Evolutionary conservation across 768 basidiomycete species (phyloP).

Genomic region (Kondoa subrosea): DNA sequence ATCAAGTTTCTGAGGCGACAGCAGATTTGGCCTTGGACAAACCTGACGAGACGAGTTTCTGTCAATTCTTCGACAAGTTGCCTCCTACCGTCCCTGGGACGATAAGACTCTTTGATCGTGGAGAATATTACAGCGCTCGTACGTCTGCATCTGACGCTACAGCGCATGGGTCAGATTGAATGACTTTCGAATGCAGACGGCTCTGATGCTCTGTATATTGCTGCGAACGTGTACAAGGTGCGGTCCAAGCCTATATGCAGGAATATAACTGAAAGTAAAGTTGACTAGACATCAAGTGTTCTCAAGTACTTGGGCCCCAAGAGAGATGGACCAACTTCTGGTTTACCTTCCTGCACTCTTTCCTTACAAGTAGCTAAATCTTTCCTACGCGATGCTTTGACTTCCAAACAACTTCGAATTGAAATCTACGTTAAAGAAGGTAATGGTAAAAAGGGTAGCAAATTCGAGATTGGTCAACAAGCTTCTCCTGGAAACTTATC

Average conservation of each 20-base stretch:
- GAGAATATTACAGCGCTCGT: constrained; percentile 27
- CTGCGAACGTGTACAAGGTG: constrained; percentile 35
- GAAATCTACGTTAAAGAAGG: constrained; percentile 70
- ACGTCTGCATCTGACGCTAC: background rate
- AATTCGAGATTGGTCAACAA: constrained; percentile 69
- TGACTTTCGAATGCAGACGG: constrained; percentile 83
- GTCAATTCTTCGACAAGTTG: constrained; percentile 36
- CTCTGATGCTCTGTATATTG: constrained; percentile 70
- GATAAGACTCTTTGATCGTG: constrained; percentile 68
- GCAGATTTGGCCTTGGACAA: no score
- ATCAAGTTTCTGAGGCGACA: no score
- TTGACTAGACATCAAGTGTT: constrained; percentile 73
- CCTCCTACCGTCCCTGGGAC: constrained; percentile 43
- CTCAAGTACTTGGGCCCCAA: constrained; percentile 65
- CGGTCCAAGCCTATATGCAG: background rate
- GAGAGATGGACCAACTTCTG: constrained; percentile 7
- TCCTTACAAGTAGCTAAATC: constrained; percentile 58
- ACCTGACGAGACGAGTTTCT: constrained; percentile 59
- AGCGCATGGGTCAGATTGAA: background rate
- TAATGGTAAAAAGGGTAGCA: constrained; percentile 28
- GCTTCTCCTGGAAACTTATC: constrained; percentile 59
- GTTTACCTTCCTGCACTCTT: constrained; percentile 54
- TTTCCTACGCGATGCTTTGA: constrained; percentile 75
- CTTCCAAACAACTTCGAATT: constrained; percentile 69
- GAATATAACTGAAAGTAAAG: constrained; percentile 39